Conservation (phyloP, 495 filamentous ascomycete genomes). For the Choiromyces venosus region DNA sequence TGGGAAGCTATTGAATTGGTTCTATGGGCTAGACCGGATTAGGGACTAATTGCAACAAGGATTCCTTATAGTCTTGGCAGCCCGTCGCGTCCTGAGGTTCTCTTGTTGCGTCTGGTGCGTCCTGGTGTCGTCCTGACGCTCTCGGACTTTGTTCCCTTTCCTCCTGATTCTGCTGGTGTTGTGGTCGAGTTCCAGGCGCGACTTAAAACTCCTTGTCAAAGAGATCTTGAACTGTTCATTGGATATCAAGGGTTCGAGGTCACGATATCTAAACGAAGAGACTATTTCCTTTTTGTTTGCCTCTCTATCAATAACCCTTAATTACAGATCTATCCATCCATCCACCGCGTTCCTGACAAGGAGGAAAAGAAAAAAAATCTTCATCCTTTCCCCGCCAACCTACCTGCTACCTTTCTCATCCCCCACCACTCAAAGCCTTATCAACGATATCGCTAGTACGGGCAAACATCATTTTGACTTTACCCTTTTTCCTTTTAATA, state of each 20-base stretch:
- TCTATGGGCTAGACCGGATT: neutral
- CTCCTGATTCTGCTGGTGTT: conserved; percentile 4
- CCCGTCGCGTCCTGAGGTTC: neutral
- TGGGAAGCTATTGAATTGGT: neutral
- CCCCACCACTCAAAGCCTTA: too few relatives aligned
- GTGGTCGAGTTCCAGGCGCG: conserved; percentile 1
- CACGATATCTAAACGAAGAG: neutral
- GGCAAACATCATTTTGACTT: neutral
- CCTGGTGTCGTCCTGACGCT: neutral
- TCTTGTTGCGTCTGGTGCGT: neutral
- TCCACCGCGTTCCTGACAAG: neutral
- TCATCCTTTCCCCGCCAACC: neutral
- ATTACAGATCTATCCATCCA: neutral
- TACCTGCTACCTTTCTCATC: neutral
- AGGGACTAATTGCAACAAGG: neutral
- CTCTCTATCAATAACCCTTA: neutral
- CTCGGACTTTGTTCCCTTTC: neutral
- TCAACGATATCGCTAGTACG: neutral
- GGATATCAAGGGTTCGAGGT: neutral
- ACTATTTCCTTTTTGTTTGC: neutral
- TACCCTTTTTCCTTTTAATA: neutral
- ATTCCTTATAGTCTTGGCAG: neutral
- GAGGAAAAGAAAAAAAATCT: neutral
- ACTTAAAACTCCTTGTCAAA: neutral
- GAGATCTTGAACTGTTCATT: neutral